Evolutionary conservation across 768 basidiomycete species (phyloP).

Genomic region (Kondoa malvinella): DNA sequence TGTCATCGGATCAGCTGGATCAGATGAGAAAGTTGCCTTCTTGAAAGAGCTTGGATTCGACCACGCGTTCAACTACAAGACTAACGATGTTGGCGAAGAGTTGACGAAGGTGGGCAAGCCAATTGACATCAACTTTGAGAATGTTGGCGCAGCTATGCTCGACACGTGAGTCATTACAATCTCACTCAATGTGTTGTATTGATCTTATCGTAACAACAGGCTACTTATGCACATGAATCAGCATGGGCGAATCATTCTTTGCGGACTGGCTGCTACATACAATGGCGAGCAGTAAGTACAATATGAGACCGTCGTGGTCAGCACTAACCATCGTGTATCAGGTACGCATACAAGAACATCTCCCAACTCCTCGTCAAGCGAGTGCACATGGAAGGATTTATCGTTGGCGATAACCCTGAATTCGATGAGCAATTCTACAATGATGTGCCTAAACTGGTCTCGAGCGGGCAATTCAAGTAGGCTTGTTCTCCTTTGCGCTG

Average conservation of each 20-base stretch:
- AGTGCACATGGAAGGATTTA: conserved; percentile 12
- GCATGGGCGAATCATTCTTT: too few species aligned
- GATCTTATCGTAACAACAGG: too few species aligned
- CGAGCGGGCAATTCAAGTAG: conserved; percentile 1
- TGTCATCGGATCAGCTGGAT: conserved; percentile 55
- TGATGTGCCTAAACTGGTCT: conserved; percentile 22
- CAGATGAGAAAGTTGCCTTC: conserved; percentile 54
- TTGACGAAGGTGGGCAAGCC: conserved; percentile 38
- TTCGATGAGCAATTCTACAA: conserved; percentile 17
- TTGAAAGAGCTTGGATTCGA: conserved; percentile 47
- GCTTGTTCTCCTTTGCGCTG: not conserved
- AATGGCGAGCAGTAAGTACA: not conserved
- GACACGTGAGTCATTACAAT: too few species aligned
- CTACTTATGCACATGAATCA: too few species aligned
- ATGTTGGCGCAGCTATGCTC: not conserved
- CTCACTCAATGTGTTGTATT: too few species aligned
- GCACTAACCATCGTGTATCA: too few species aligned
- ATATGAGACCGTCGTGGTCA: too few species aligned
- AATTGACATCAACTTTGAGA: conserved; percentile 37
- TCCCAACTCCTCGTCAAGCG: not conserved
- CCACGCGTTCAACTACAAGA: conserved; percentile 55
- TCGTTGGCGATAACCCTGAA: conserved; percentile 13
- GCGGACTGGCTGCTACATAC: not conserved
- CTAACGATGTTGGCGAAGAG: conserved; percentile 39
- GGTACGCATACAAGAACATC: not conserved